phyloP scores from a whole-genome alignment of 2,329 filamentous ascomycete genomes.

The Pyrenochaeta sp. region DNA sequence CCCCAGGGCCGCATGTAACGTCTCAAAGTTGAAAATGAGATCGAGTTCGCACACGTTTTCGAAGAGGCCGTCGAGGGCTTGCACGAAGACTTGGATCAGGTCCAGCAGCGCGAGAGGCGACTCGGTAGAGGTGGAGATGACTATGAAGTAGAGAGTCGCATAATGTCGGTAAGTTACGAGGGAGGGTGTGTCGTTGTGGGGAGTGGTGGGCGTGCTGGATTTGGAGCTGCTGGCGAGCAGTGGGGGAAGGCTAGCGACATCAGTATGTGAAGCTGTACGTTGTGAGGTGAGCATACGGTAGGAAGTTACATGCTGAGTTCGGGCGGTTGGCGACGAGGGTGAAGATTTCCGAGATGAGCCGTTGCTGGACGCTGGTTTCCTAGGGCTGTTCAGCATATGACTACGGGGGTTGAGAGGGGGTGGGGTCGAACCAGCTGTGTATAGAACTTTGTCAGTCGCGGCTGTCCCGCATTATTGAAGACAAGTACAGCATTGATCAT shows the following conservation, averaged over 20 bases:
- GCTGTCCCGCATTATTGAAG: constrained; percentile 98
- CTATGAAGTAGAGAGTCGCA: constrained; percentile 97
- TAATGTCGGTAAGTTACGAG: constrained; percentile 98
- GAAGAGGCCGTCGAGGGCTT: constrained; percentile 91
- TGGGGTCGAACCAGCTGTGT: constrained; percentile 78
- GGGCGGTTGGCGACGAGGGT: constrained; percentile 91
- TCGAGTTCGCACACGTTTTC: constrained; percentile 99
- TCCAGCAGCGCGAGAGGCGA: constrained; percentile 95
- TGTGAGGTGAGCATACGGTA: constrained; percentile 64
- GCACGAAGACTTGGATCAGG: constrained; percentile 97
- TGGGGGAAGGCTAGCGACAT: constrained; percentile 69
- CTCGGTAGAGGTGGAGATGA: constrained; percentile 96
- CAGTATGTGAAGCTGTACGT: constrained; percentile 43
- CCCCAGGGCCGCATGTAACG: constrained; percentile 84
- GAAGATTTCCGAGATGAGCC: constrained; percentile 97
- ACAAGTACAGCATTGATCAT: constrained; percentile 99
- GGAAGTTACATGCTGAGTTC: constrained; percentile 94
- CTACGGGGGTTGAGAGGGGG: background rate
- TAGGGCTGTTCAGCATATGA: constrained; percentile 50
- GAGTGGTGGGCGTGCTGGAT: constrained; percentile 59
- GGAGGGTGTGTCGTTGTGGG: constrained; percentile 87
- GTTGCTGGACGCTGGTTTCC: constrained; percentile 98
- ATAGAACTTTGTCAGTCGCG: constrained; percentile 97
- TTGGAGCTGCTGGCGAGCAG: constrained; percentile 62
- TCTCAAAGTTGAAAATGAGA: constrained; percentile 99